Conservation (phyloP, 2,329 filamentous ascomycete species). For the Didymella glomerata region DNA sequence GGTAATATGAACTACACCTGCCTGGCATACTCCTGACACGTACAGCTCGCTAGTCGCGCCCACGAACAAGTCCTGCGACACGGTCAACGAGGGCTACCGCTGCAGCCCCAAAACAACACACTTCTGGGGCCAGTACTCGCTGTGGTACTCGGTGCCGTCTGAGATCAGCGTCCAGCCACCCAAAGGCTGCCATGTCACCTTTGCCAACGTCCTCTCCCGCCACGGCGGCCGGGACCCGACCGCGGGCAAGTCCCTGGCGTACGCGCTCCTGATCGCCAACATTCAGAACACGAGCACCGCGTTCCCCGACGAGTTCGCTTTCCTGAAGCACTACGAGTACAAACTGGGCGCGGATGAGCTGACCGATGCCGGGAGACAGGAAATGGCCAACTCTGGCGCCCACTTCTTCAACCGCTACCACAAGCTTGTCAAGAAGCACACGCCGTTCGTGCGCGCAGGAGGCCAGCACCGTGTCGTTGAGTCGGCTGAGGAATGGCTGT, state of each 20-base stretch:
- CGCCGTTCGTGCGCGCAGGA: slow-evolving; percentile 77
- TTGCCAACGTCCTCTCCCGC: slow-evolving; percentile 81
- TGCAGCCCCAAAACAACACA: slow-evolving; percentile 70
- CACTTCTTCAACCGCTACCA: slow-evolving; percentile 80
- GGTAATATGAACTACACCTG: background rate
- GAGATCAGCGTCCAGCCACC: slow-evolving; percentile 69
- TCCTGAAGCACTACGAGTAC: slow-evolving; percentile 77
- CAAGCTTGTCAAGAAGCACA: slow-evolving; percentile 63
- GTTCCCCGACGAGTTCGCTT: slow-evolving; percentile 71
- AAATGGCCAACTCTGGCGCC: slow-evolving; percentile 77
- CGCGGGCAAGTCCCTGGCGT: slow-evolving; percentile 68
- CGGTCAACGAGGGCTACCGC: slow-evolving; percentile 65
- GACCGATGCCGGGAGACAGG: slow-evolving; percentile 71
- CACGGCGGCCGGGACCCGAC: slow-evolving; percentile 89
- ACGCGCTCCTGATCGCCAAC: slow-evolving; percentile 69
- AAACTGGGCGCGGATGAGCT: slow-evolving; percentile 74
- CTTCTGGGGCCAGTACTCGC: slow-evolving; percentile 87
- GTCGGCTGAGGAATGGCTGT: slow-evolving; percentile 78
- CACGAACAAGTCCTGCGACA: slow-evolving; percentile 58
- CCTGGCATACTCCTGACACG: slow-evolving; percentile 16
- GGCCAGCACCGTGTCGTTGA: slow-evolving; percentile 75
- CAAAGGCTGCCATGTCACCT: slow-evolving; percentile 74
- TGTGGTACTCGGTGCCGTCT: slow-evolving; percentile 79
- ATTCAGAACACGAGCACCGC: slow-evolving; percentile 67
- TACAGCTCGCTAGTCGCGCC: slow-evolving; percentile 30